These are phyloP conservation scores for Brassica nigra DNA, from an alignment of 345 rosid genomes.

Conservation along the genomic window DNA sequence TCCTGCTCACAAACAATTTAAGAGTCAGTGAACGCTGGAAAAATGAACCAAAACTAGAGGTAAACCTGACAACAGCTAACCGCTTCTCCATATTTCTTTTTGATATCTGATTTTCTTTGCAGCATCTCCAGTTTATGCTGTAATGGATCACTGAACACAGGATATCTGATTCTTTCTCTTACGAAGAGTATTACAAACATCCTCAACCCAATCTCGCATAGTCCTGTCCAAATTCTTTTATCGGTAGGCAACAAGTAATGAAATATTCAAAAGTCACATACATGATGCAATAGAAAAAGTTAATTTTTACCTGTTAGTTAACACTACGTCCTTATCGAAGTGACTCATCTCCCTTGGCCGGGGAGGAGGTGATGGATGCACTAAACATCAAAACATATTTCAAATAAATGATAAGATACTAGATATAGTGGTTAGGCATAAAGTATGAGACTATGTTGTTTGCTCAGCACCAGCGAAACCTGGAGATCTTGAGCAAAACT, in stretches of 20 bases:
- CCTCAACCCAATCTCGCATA: constrained; percentile 57
- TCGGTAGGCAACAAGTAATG: constrained; percentile 21
- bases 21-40: neutral
- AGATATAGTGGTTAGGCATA: neutral
- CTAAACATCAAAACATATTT: constrained; percentile 37
- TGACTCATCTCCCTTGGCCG: constrained; percentile 38
- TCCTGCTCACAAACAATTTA: neutral
- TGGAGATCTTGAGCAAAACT: constrained; percentile 51
- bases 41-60: neutral
- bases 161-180: constrained; percentile 41
- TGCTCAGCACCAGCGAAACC: constrained; percentile 41
- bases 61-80: neutral
- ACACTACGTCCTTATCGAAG: constrained; percentile 57
- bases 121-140: neutral
- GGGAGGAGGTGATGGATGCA: constrained; percentile 63
- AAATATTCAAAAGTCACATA: neutral
- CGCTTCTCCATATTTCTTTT: neutral
- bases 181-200: constrained; percentile 53
- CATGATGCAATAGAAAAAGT: neutral
- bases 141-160: neutral
- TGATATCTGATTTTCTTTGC: neutral
- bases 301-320: constrained; percentile 59
- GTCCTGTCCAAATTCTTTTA: constrained; percentile 42
- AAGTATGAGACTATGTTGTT: constrained; percentile 3
- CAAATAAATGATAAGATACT: neutral